These are phyloP conservation scores for Globisporangium canariense DNA, from an alignment of 352 stramenopile genomes.

Conservation along the genomic window DNA sequence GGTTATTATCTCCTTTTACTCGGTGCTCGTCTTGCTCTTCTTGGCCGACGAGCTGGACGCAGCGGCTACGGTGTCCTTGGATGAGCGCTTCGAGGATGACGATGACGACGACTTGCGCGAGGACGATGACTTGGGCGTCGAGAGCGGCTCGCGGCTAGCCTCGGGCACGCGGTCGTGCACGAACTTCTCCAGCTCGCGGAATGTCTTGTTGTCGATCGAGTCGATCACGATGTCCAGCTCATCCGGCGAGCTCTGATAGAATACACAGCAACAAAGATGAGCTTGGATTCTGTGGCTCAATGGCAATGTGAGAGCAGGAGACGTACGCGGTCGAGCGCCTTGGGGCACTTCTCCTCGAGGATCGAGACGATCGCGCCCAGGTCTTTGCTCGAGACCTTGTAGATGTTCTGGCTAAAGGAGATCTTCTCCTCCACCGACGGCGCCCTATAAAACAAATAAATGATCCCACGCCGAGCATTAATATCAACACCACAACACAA, in stretches of 20 bases:
- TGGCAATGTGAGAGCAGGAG: neutral
- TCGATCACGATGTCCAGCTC: slow-evolving; percentile 89
- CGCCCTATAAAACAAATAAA: slow-evolving; percentile 30
- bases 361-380: slow-evolving; percentile 73
- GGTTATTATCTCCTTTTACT: slow-evolving; percentile 17
- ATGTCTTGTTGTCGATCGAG: slow-evolving; percentile 85
- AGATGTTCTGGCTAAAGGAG: slow-evolving; percentile 87
- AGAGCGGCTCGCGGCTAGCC: slow-evolving; percentile 54
- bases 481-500: neutral
- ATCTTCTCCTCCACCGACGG: slow-evolving; percentile 82
- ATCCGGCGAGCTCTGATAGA: slow-evolving; percentile 64
- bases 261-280: neutral
- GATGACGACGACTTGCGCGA: slow-evolving; percentile 39
- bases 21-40: slow-evolving; percentile 60
- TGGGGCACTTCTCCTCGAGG: slow-evolving; percentile 82
- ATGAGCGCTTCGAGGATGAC: slow-evolving; percentile 25
- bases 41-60: slow-evolving; percentile 34
- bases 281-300: neutral
- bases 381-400: slow-evolving; percentile 78
- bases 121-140: slow-evolving; percentile 53
- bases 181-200: slow-evolving; percentile 82
- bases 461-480: neutral
- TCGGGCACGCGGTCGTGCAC: slow-evolving; percentile 72
- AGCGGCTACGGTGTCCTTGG: slow-evolving; percentile 20
- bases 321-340: slow-evolving; percentile 59